Percentiles rank a stretch among this genome's conserved stretches.
Evolutionary conservation across 75 land plant genomes (phyloP).

Genomic region (Pinus tabuliformis): DNA sequence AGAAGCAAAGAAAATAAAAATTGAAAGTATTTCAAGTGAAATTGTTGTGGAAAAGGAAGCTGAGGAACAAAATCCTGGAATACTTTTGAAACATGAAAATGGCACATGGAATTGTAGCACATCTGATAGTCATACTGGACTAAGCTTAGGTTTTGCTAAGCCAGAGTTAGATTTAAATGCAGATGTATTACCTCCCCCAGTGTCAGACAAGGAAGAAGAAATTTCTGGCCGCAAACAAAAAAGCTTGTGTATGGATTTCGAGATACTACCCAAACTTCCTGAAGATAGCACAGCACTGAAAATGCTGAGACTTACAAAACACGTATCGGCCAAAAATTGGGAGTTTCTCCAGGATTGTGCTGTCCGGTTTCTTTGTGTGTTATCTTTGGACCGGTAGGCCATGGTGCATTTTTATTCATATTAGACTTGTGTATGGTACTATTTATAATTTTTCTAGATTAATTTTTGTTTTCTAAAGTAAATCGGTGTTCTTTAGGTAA

Average conservation of each 20-base stretch:
- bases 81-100: slow-evolving; percentile 20
- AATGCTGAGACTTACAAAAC: slow-evolving; percentile 48
- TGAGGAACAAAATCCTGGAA: background rate
- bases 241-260: background rate
- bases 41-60: background rate
- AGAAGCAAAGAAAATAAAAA: slow-evolving; percentile 51
- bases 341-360: slow-evolving; percentile 98
- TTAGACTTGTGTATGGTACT: background rate
- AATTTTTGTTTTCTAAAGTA: background rate
- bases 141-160: slow-evolving; percentile 33
- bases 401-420: background rate
- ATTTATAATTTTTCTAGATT: background rate
- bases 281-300: slow-evolving; percentile 47
- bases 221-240: background rate
- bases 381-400: slow-evolving; percentile 92
- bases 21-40: slow-evolving; percentile 20
- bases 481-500: background rate
- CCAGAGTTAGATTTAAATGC: slow-evolving; percentile 36
- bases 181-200: slow-evolving; percentile 9
- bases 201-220: slow-evolving; percentile 7
- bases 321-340: slow-evolving; percentile 76
- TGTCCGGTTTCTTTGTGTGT: slow-evolving; percentile 83
- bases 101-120: slow-evolving; percentile 2
- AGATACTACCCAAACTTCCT: slow-evolving; percentile 15
- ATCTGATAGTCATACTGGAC: slow-evolving; percentile 12